phyloP scores from a whole-genome alignment of 1,139 yeast genomes.

The Geotrichum europaeum region DNA sequence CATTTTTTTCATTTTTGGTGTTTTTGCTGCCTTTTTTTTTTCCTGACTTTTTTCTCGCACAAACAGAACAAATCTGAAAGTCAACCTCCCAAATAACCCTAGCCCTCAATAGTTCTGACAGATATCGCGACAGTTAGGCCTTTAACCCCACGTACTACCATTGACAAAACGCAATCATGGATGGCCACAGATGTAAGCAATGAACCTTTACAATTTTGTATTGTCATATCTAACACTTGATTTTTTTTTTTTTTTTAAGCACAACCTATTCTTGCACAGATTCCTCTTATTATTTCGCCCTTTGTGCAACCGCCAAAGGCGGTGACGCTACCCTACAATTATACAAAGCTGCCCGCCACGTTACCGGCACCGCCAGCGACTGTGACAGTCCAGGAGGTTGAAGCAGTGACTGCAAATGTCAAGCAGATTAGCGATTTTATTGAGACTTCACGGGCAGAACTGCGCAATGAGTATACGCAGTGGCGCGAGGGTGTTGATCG shows the following conservation, averaged over 20 bases:
- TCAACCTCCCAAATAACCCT: neutral
- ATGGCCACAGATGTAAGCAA: slow-evolving; percentile 14
- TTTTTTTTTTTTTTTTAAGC: slow-evolving; percentile 31
- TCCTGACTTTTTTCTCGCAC: neutral
- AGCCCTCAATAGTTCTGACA: neutral
- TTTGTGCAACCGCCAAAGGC: slow-evolving; percentile 53
- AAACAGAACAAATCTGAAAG: neutral
- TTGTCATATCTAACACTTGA: neutral
- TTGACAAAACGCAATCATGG: slow-evolving; percentile 4
- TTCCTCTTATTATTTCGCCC: slow-evolving; percentile 56
- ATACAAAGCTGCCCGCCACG: slow-evolving; percentile 36
- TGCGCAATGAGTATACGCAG: slow-evolving; percentile 27
- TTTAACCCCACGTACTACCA: neutral
- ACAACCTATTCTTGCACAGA: slow-evolving; percentile 48
- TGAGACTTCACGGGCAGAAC: slow-evolving; percentile 27
- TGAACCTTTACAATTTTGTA: neutral
- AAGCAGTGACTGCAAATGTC: slow-evolving; percentile 26
- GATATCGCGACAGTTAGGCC: neutral
- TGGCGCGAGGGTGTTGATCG: slow-evolving; percentile 33
- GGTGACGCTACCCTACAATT: slow-evolving; percentile 48
- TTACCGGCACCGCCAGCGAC: slow-evolving; percentile 31
- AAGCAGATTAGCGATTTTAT: slow-evolving; percentile 27
- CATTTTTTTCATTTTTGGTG: slow-evolving; percentile 7
- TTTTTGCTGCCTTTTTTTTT: slow-evolving; percentile 16
- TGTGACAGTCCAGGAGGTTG: slow-evolving; percentile 25